Conservation (phyloP, 441 rosid genomes). For the Pelargonium cotyledonis region DNA sequence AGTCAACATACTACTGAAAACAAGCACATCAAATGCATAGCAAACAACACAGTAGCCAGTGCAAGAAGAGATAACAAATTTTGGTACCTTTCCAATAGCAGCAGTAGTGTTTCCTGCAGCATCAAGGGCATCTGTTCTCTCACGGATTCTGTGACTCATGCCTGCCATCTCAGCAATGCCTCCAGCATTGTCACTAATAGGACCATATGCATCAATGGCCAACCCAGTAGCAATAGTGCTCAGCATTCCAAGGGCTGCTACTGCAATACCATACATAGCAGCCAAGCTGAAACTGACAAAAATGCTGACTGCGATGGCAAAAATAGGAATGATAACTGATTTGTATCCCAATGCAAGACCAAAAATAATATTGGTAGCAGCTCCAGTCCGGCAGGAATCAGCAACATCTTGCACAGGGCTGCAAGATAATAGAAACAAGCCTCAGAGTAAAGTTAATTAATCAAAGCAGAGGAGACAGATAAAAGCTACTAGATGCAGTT, state of each 20-base stretch:
- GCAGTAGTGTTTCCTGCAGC: constrained; percentile 75
- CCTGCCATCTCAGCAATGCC: constrained; percentile 83
- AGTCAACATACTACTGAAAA: neutral
- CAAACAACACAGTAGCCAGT: neutral
- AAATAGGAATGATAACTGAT: constrained; percentile 59
- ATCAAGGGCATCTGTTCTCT: constrained; percentile 64
- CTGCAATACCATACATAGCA: constrained; percentile 72
- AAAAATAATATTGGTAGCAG: constrained; percentile 66
- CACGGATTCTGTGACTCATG: constrained; percentile 63
- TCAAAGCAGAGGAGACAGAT: neutral
- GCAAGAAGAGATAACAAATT: neutral
- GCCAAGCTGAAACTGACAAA: constrained; percentile 69
- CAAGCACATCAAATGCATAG: neutral
- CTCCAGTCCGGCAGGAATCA: constrained; percentile 74
- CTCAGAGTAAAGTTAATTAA: neutral
- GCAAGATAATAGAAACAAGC: constrained; percentile 16
- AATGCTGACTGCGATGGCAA: constrained; percentile 62
- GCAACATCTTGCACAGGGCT: constrained; percentile 81
- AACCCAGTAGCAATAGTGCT: constrained; percentile 71
- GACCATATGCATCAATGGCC: constrained; percentile 73
- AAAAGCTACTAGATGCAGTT: constrained; percentile 7
- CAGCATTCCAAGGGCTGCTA: constrained; percentile 70
- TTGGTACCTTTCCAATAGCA: constrained; percentile 41
- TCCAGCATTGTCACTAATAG: constrained; percentile 71
- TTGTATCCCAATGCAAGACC: constrained; percentile 72